Percentiles rank a stretch among this genome's conserved stretches.
Conservation (phyloP, 805 yeast genomes). For the Diddensiella transvaalensis region DNA sequence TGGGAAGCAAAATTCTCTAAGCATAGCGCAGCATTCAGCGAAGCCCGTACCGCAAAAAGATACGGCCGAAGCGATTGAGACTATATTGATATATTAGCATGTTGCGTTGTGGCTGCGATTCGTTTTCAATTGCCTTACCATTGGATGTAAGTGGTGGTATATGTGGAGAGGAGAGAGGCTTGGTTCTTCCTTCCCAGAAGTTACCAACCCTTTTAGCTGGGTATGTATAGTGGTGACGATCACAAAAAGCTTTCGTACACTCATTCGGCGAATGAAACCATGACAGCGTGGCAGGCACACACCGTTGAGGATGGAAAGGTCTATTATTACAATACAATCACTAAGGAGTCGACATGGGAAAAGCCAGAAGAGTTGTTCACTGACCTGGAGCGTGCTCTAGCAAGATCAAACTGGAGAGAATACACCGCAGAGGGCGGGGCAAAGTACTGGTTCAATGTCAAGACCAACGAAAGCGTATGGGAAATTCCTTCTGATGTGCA, state of each 20-base stretch:
- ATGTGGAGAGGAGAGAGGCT: neutral
- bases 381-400: slow-evolving; percentile 40
- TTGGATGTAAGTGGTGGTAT: too few relatives aligned
- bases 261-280: too few relatives aligned
- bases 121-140: too few relatives aligned
- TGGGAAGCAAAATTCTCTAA: slow-evolving; percentile 93
- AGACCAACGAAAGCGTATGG: slow-evolving; percentile 73
- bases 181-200: too few relatives aligned
- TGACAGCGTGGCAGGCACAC: slow-evolving; percentile 56
- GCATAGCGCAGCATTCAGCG: slow-evolving; percentile 90
- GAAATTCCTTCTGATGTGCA: slow-evolving; percentile 50
- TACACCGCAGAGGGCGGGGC: slow-evolving; percentile 53
- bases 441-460: slow-evolving; percentile 64
- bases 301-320: slow-evolving; percentile 61
- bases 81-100: slow-evolving; percentile 38
- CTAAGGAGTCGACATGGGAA: slow-evolving; percentile 77
- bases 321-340: slow-evolving; percentile 65
- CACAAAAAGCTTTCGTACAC: too few relatives aligned
- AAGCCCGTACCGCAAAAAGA: slow-evolving; percentile 85
- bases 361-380: slow-evolving; percentile 56
- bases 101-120: too few relatives aligned
- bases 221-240: too few relatives aligned
- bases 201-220: too few relatives aligned
- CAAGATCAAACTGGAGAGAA: slow-evolving; percentile 52
- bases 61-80: slow-evolving; percentile 97